phyloP scores from a whole-genome alignment of 129 eudicot species.

The Tagetes erecta region DNA sequence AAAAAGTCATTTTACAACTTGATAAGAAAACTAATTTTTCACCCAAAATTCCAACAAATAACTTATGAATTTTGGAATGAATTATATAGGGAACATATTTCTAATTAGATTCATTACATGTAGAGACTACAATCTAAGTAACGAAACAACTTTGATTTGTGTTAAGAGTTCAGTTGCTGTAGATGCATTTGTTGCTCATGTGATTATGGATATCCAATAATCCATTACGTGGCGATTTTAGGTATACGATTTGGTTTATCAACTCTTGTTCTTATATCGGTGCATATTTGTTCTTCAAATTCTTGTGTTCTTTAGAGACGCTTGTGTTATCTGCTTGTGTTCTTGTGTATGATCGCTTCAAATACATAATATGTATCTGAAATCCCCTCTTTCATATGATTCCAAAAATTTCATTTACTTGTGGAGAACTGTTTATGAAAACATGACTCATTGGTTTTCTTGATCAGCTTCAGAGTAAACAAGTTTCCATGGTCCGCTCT shows the following conservation, averaged over 20 bases:
- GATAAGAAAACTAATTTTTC: too few species aligned
- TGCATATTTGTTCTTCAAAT: conserved; percentile 14
- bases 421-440: background rate
- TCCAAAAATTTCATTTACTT: background rate
- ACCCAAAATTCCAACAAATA: too few species aligned
- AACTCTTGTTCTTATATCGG: background rate
- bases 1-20: too few species aligned
- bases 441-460: conserved; percentile 34
- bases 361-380: conserved; percentile 17
- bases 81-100: background rate
- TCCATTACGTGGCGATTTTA: background rate
- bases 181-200: conserved; percentile 8
- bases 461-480: conserved; percentile 53
- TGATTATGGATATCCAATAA: background rate
- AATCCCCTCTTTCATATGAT: conserved; percentile 27
- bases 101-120: background rate
- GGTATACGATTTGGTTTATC: conserved; percentile 2
- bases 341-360: conserved; percentile 17
- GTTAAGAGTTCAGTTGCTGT: background rate
- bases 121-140: background rate
- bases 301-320: conserved; percentile 24
- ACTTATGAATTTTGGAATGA: background rate
- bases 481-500: conserved; percentile 79
- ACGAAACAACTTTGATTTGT: background rate
- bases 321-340: conserved; percentile 22